Percentiles rank a stretch among this genome's conserved stretches.
These are phyloP conservation scores for Penicillium lagena DNA, from an alignment of 495 filamentous ascomycete genomes.

Conservation along the genomic window DNA sequence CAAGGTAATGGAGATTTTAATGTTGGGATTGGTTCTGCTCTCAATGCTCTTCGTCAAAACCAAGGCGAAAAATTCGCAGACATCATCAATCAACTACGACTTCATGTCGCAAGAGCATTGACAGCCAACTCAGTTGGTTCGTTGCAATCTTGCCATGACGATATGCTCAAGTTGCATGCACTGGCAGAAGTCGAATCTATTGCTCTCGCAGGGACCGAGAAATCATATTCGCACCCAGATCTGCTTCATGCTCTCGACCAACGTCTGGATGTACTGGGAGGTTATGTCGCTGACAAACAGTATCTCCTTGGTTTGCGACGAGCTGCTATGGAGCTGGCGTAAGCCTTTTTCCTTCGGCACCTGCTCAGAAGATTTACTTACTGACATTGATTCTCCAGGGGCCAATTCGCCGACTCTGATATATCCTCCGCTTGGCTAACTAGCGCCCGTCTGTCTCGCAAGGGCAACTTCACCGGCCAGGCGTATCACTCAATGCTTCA, in stretches of 20 bases:
- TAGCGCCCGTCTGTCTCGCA: constrained; percentile 79
- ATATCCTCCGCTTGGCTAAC: constrained; percentile 81
- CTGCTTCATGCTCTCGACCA: constrained; percentile 58
- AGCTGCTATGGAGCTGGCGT: constrained; percentile 71
- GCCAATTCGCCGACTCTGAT: constrained; percentile 52
- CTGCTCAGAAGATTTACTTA: neutral
- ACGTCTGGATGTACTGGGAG: constrained; percentile 76
- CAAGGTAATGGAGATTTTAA: constrained; percentile 69
- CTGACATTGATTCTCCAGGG: constrained; percentile 21
- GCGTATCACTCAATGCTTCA: constrained; percentile 91
- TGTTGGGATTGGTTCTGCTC: constrained; percentile 65
- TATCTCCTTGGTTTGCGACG: constrained; percentile 84
- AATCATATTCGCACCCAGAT: constrained; percentile 22
- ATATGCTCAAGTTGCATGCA: constrained; percentile 76
- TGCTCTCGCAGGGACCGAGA: constrained; percentile 38
- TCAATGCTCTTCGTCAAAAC: constrained; percentile 56
- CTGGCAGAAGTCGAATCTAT: constrained; percentile 84
- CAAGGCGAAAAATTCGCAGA: constrained; percentile 48
- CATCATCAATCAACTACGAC: constrained; percentile 57
- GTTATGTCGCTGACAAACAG: constrained; percentile 85
- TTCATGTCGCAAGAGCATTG: constrained; percentile 64
- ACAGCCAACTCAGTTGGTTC: constrained; percentile 69
- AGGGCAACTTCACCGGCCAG: constrained; percentile 71
- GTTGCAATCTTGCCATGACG: constrained; percentile 72
- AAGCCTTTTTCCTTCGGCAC: constrained; percentile 3